phyloP scores from a whole-genome alignment of 106 monocot genomes.

The Acorus calamus region DNA sequence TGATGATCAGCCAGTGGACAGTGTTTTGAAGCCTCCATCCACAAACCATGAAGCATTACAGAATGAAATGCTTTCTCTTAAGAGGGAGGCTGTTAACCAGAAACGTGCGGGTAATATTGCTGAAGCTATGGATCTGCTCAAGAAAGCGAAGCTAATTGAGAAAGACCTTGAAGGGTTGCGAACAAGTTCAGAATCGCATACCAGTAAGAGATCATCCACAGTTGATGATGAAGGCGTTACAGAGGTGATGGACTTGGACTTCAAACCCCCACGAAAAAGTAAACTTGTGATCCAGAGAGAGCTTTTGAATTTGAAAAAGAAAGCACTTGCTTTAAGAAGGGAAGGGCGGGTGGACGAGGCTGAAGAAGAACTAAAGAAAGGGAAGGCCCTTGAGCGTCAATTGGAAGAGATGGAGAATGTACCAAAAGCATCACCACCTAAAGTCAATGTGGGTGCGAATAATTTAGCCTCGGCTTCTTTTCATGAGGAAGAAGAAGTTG shows the following conservation, averaged over 20 bases:
- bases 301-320: slow-evolving; percentile 82
- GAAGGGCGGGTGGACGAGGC: slow-evolving; percentile 76
- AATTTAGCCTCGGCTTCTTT: slow-evolving; percentile 5
- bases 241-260: slow-evolving; percentile 1
- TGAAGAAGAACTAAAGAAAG: slow-evolving; percentile 82
- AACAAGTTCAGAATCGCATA: slow-evolving; percentile 4
- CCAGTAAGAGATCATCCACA: neutral
- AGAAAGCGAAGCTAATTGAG: slow-evolving; percentile 80
- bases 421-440: slow-evolving; percentile 12
- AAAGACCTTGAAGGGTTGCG: slow-evolving; percentile 35
- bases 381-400: slow-evolving; percentile 69
- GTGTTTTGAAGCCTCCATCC: slow-evolving; percentile 5
- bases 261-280: slow-evolving; percentile 39
- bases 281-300: slow-evolving; percentile 77
- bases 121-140: slow-evolving; percentile 74
- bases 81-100: slow-evolving; percentile 64
- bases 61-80: slow-evolving; percentile 51
- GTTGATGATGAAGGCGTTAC: slow-evolving; percentile 4
- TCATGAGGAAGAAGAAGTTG: slow-evolving; percentile 15
- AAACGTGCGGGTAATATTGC: slow-evolving; percentile 57
- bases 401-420: slow-evolving; percentile 66
- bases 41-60: slow-evolving; percentile 26
- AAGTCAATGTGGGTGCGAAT: slow-evolving; percentile 11
- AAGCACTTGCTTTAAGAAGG: slow-evolving; percentile 77
- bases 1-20: slow-evolving; percentile 15